Conservation (phyloP, 371 early-diverging fungal genomes). For the Mucor lusitanicus region DNA sequence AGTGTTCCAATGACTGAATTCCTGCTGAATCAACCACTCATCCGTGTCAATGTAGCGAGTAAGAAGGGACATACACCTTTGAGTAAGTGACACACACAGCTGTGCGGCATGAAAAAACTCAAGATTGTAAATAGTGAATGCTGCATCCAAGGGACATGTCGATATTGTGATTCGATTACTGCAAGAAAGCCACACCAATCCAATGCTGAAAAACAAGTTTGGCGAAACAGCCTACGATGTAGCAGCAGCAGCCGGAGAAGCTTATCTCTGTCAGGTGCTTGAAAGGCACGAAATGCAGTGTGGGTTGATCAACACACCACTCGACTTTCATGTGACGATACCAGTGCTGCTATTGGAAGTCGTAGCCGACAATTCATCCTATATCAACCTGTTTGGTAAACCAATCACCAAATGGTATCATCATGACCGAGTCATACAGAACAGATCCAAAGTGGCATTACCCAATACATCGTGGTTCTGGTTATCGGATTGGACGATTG, state of each 20-base stretch:
- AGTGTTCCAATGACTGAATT: conserved; percentile 50
- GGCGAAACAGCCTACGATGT: conserved; percentile 76
- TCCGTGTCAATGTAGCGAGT: conserved; percentile 53
- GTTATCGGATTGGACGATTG: conserved; percentile 73
- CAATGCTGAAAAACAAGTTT: conserved; percentile 55
- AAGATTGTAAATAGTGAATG: conserved; percentile 65
- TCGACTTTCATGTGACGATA: conserved; percentile 51
- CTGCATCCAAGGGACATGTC: conserved; percentile 64
- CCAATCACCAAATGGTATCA: conserved; percentile 26
- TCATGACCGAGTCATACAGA: conserved; percentile 1
- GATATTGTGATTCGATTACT: conserved; percentile 59
- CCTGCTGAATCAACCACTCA: conserved; percentile 43
- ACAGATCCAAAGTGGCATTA: conserved; percentile 12
- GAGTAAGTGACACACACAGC: conserved; percentile 37
- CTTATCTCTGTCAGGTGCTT: conserved; percentile 60
- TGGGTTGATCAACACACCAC: neutral
- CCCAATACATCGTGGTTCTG: conserved; percentile 66
- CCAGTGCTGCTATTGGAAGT: conserved; percentile 52
- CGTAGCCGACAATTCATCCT: neutral
- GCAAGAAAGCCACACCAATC: conserved; percentile 50
- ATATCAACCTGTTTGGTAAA: neutral
- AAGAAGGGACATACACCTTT: conserved; percentile 68
- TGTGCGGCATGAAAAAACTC: conserved; percentile 11
- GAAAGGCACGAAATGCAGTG: conserved; percentile 47
- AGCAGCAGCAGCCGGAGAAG: conserved; percentile 60